Evolutionary conservation across 169 alveolate genomes (phyloP).

Genomic region (Plasmodium gonderi): DNA sequence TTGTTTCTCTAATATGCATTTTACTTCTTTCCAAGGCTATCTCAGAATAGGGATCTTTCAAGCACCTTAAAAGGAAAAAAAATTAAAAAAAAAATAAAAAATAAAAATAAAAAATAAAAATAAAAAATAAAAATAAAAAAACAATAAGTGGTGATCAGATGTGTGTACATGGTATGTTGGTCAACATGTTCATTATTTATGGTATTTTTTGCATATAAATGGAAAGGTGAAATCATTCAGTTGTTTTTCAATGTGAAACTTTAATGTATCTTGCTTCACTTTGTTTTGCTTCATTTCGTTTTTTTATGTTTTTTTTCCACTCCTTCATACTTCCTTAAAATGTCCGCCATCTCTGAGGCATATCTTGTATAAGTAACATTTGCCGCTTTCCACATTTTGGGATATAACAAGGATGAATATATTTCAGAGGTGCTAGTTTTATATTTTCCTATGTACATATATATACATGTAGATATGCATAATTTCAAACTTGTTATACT

Average conservation of each 20-base stretch:
- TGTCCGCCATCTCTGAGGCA: conserved; percentile 85
- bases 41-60: conserved; percentile 85
- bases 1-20: conserved; percentile 81
- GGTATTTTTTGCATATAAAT: background rate
- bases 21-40: conserved; percentile 84
- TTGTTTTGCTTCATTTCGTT: background rate
- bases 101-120: background rate
- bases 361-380: conserved; percentile 84
- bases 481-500: background rate
- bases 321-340: conserved; percentile 82
- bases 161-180: background rate
- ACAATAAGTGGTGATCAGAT: background rate
- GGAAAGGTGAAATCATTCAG: background rate
- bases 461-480: conserved; percentile 3
- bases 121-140: conserved; percentile 1
- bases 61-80: conserved; percentile 76
- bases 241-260: background rate
- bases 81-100: background rate
- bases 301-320: background rate
- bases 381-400: conserved; percentile 86
- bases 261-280: background rate
- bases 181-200: background rate
- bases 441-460: conserved; percentile 7
- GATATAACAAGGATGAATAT: background rate
- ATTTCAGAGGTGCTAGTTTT: background rate